Base-by-base conservation (phyloP, 2,329 filamentous ascomycete species). In the Xylariaceae sp. region DNA sequence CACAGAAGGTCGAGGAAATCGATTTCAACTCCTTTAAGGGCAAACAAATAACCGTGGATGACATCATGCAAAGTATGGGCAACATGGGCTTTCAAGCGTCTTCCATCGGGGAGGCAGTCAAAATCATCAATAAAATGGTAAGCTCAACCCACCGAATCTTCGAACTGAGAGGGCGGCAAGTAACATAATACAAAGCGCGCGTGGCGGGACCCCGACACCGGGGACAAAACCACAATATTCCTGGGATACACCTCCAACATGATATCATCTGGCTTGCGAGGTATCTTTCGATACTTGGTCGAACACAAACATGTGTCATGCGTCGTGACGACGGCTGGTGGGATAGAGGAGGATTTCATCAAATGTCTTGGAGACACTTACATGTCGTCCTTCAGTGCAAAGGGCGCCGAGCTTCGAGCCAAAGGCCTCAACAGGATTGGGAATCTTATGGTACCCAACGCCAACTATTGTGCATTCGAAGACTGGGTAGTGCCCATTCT, bases 171-270 rank as follows among this genome's bases (percentile, higher is more conserved):
- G 31, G 19, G 34, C 37, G 42, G 61, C 42, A 41, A 57, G 40
- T 61, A 55, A 63, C 65, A 58, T 66, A 47, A 66, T 57, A 56
- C 54, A 67, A 19, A 76, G 89, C 82, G 90, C 68, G 80, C 81
- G 54, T 97, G 89, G 86, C 79, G 80, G 58, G 88, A 96, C 69
- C 83, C 89, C 0, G 88, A 91, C 67, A 88, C 88, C 1, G 83
- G 83, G 11, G 84, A 87, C 30, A 82, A 82, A 65, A 94, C 94
- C 19, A 97, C 94, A 57, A 92, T 99, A 64, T 97, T 99, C 73
- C 83, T 99, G 6, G 94, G 94, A 54, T 99, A 96, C 75, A 99
- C 94, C 7, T 96, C 90, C 49, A 99, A 99, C 70, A 80, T 99
- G 64, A 96, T 99, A 67, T 97, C 94, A 0, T 99, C 92, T 3